Base-by-base conservation (phyloP, 441 rosid species). In the Pelargonium myrrhifolium region DNA sequence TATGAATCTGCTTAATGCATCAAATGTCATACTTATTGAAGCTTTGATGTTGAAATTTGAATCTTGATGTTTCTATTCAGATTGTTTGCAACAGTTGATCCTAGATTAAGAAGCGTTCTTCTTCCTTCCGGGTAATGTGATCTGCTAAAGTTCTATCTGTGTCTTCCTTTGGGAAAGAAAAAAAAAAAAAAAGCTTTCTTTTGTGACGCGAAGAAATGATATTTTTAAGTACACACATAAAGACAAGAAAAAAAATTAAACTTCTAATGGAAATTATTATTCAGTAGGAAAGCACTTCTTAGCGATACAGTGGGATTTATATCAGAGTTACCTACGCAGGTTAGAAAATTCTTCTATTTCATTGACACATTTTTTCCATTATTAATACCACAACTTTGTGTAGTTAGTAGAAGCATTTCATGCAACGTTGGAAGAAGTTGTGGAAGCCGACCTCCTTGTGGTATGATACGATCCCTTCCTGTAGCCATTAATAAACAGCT, bases 261-360 rank as follows among this genome's bases (percentile, higher is more conserved):
- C 58, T 15, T n/a, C 15, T 18, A 51, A 0, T n/a, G 58, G 21
- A 22, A 17, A 45, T 18, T 67, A 58, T 65, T 72, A 24, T 76
- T 72, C 85, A 93, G 97, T 83, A 86, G 88, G 86, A 85, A 81
- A 74, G 92, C 89, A 71, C 88, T 89, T 71, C 80, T 93, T 62
- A 86, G 93, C 74, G 96, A 93, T 77, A 93, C 96, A 9, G 99
- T 93, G 68, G 99, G 99, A 59, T 93, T 93, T 77, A 91, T 91
- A 79, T 93, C 97, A 12, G 97, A 91, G 80, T 75, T 93, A 76
- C 99, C 97, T 1, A 76, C 88, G 67, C 96, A 89, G 99, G 99
- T 91, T 83, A 73, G 28, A 6, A 74, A 67, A 49, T 49, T 56
- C 53, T 40, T 66, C 18, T 45, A 43, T 20, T 66, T 49, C 63